Evolutionary conservation across 2,329 filamentous ascomycete species (phyloP), one percentile per base, ranked within the genome.

Genomic region (Penicillium expansum): DNA sequence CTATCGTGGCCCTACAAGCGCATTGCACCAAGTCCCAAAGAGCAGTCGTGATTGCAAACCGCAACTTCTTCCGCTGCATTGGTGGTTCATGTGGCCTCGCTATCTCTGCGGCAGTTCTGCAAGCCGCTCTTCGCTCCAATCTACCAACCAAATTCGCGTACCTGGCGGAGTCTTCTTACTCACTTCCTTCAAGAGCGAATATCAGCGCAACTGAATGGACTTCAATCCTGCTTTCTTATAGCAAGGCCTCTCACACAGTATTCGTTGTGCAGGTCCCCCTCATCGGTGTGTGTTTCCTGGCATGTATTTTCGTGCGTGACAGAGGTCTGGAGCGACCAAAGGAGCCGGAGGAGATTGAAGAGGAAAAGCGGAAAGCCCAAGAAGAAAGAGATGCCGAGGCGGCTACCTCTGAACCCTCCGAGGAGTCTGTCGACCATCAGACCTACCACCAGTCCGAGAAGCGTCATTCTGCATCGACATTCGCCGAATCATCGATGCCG

Each of bases 11-110:
- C 1, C 68, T 83, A 14, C 83, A 86, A 66, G 82, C 83, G 0
- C 83, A 86, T 66, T 80, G 78, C 22, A 74, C 77, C 1, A 84
- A 83, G 65, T 71, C 79, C 0, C 80, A 86, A 42, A 78, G 85
- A 20, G 85, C 86, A 0, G 81, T 87, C 1, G 80, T 86, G 20
- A 87, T 86, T 35, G 83, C 82, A 2, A 81, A 82, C 50, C 78
- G 85, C 1, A 88, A 88, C 62, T 87, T 87, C 66, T 77, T 86
- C 58, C 80, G 86, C 8, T 82, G 80, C 45, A 73, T 84, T 4
- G 85, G 86, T 10, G 85, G 84, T 24, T 77, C 84, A 1, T 76
- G 80, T 14, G 84, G 85, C 0, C 77, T 88, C 0, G 83, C 83
- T 0, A 72, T 86, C 9, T 83, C 81, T 0, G 83, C 82, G 1